A percentile compares a stretch with the other conserved stretches of the same genome.
phyloP scores from a whole-genome alignment of 2,329 filamentous ascomycete species.

The Cytospora piceae region DNA sequence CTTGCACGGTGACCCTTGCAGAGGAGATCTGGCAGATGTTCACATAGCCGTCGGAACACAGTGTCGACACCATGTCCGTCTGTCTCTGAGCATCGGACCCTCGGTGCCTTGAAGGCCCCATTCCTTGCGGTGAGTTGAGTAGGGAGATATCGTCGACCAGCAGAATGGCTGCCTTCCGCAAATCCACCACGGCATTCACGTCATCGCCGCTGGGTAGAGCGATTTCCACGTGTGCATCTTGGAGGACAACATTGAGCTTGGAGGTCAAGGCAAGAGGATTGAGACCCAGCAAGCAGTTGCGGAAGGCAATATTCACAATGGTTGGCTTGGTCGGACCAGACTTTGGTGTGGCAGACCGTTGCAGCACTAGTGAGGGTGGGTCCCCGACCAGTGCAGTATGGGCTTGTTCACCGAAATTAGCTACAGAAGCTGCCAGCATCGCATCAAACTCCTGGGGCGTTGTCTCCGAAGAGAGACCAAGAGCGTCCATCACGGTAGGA shows the following conservation, averaged over 20 bases:
- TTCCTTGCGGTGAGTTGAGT: constrained; percentile 43
- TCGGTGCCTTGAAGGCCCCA: constrained; percentile 44
- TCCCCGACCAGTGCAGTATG: constrained; percentile 52
- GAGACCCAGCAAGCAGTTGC: constrained; percentile 81
- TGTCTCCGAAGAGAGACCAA: constrained; percentile 69
- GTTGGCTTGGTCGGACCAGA: constrained; percentile 55
- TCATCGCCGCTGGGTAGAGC: constrained; percentile 67
- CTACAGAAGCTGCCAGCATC: constrained; percentile 78
- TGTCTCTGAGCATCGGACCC: constrained; percentile 42
- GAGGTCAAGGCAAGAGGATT: constrained; percentile 78
- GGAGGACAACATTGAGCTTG: constrained; percentile 78
- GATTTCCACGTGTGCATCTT: constrained; percentile 74
- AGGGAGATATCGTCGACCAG: constrained; percentile 73
- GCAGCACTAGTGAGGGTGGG: constrained; percentile 18
- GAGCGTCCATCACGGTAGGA: constrained; percentile 76
- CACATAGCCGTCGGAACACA: constrained; percentile 75
- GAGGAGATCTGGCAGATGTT: constrained; percentile 86
- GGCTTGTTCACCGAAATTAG: constrained; percentile 70
- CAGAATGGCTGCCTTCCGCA: constrained; percentile 82
- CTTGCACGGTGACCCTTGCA: constrained; percentile 68
- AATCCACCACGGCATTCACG: constrained; percentile 65
- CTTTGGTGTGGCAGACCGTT: constrained; percentile 35
- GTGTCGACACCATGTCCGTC: constrained; percentile 57
- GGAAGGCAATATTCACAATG: constrained; percentile 73
- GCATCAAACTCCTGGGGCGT: constrained; percentile 74